Evolutionary conservation across 2,329 filamentous ascomycete genomes (phyloP).

Genomic region (Piedraia hortae): DNA sequence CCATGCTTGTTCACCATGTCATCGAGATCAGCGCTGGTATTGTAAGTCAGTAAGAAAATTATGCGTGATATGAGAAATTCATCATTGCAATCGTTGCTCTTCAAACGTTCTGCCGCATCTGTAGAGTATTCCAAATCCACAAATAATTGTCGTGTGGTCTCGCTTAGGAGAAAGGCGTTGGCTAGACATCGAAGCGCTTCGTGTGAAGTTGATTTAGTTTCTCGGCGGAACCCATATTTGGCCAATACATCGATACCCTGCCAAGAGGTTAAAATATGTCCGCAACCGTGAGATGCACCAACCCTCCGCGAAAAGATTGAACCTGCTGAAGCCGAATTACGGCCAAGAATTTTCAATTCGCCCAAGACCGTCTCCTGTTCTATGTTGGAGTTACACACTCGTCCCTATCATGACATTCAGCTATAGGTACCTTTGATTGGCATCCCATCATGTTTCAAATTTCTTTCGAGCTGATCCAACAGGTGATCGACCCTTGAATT

Average conservation of each 20-base stretch:
- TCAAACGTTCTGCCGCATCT: constrained; percentile 42
- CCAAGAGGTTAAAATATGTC: neutral
- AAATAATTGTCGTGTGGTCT: constrained; percentile 41
- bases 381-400: no score
- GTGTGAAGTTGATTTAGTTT: constrained; percentile 28
- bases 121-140: constrained; percentile 40
- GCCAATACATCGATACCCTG: constrained; percentile 51
- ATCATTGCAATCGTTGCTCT: constrained; percentile 45
- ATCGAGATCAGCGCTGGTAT: constrained; percentile 37
- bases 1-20: constrained; percentile 36
- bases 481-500: constrained; percentile 8
- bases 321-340: constrained; percentile 41
- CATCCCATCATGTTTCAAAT: constrained; percentile 7
- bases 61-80: constrained; percentile 66
- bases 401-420: neutral
- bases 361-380: constrained; percentile 31
- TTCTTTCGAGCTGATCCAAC: constrained; percentile 7
- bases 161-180: constrained; percentile 50
- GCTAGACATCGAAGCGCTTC: constrained; percentile 61
- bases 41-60: constrained; percentile 55
- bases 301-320: constrained; percentile 66
- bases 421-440: constrained; percentile 7
- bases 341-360: constrained; percentile 51
- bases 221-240: constrained; percentile 42
- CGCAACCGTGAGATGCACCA: constrained; percentile 7